Conservation (phyloP, 225 moss, liverwort and hornwort species). For the Lunularia cruciata region DNA sequence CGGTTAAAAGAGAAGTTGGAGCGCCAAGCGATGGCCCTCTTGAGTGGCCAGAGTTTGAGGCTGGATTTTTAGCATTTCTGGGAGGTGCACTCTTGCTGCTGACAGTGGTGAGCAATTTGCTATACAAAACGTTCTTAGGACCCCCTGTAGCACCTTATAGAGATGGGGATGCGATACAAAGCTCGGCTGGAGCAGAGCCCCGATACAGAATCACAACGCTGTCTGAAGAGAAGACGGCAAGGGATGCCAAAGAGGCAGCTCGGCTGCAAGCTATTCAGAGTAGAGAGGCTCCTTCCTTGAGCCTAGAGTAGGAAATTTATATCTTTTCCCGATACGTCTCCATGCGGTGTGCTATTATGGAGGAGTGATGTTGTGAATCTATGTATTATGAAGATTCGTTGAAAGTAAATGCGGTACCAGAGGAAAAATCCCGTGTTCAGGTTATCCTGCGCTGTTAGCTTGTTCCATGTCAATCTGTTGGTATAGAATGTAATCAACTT, state of each 20-base stretch:
- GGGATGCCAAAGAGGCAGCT: slow-evolving; percentile 16
- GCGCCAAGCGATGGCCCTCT: background rate
- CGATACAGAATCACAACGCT: slow-evolving; percentile 24
- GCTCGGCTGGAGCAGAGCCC: slow-evolving; percentile 12
- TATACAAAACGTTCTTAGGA: slow-evolving; percentile 25
- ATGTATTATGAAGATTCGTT: too few relatives aligned
- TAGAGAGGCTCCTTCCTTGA: slow-evolving; percentile 23
- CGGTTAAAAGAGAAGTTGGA: background rate
- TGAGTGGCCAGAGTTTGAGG: slow-evolving; percentile 24
- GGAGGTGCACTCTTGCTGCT: slow-evolving; percentile 24
- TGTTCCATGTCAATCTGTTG: too few relatives aligned
- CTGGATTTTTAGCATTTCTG: slow-evolving; percentile 23
- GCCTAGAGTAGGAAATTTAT: background rate
- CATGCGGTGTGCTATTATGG: too few relatives aligned
- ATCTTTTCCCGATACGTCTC: too few relatives aligned
- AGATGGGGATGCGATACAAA: background rate
- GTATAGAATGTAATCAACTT: too few relatives aligned
- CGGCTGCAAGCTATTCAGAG: background rate
- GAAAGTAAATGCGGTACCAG: too few relatives aligned
- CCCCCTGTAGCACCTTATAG: slow-evolving; percentile 24
- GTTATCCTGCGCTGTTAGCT: too few relatives aligned
- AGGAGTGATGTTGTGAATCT: too few relatives aligned
- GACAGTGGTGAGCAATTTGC: slow-evolving; percentile 28
- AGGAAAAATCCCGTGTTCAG: too few relatives aligned
- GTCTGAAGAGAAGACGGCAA: slow-evolving; percentile 22